These are phyloP conservation scores for Orobanche coerulescens DNA, from an alignment of 257 asterid genomes.

Conservation along the genomic window DNA sequence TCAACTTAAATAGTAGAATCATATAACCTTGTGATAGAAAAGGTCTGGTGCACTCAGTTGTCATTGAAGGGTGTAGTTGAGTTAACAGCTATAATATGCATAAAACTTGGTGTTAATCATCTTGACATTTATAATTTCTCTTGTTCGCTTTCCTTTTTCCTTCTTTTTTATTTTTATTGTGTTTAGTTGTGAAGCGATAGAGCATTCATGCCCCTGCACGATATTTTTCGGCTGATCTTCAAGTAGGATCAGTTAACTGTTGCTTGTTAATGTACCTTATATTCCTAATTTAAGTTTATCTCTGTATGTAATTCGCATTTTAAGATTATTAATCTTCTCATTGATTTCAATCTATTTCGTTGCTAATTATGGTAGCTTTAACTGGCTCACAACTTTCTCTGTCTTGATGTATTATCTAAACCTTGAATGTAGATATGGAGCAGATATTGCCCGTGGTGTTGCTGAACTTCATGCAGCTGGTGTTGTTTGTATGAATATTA, in stretches of 20 bases:
- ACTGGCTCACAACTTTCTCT: conserved; percentile 11
- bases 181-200: neutral
- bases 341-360: neutral
- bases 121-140: neutral
- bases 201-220: neutral
- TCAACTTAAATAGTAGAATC: neutral
- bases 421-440: conserved; percentile 73
- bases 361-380: conserved; percentile 11
- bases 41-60: neutral
- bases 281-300: neutral
- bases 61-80: neutral
- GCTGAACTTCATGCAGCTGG: conserved; percentile 99
- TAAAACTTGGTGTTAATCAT: neutral
- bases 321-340: neutral
- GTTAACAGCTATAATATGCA: neutral
- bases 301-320: neutral
- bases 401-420: conserved; percentile 26
- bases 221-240: neutral
- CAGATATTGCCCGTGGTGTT: conserved; percentile 96
- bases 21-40: neutral
- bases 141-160: neutral
- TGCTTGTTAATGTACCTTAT: neutral
- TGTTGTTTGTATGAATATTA: conserved; percentile 91
- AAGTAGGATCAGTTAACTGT: too few species aligned
- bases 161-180: neutral